Evolutionary conservation across 176 grass and related monocot species (phyloP).

Genomic region (Tillandsia fasciculata): DNA sequence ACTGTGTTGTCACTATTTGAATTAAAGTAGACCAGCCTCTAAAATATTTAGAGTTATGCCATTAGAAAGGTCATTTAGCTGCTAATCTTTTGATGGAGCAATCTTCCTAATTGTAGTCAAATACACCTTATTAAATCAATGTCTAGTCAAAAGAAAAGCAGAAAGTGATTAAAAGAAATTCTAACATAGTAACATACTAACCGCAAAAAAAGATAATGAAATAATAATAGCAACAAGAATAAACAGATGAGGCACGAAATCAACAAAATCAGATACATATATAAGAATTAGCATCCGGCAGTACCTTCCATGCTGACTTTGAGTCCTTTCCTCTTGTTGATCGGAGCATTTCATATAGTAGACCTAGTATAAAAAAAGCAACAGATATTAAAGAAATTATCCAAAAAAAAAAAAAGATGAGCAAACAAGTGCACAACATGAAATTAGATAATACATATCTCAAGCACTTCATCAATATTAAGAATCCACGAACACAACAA

Average conservation of each 20-base stretch:
- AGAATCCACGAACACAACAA: neutral
- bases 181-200: neutral
- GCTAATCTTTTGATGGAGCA: no score
- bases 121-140: no score
- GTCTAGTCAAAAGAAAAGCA: no score
- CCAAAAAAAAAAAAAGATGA: neutral
- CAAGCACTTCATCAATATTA: neutral
- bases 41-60: no score
- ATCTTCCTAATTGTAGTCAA: no score
- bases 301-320: constrained; percentile 83
- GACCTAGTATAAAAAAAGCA: constrained; percentile 27
- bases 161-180: no score
- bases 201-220: neutral
- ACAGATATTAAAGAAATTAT: neutral
- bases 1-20: no score
- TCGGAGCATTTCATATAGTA: constrained; percentile 65
- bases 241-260: neutral
- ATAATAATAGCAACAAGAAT: neutral
- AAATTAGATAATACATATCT: no score
- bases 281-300: neutral
- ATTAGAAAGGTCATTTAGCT: no score
- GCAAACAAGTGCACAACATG: neutral
- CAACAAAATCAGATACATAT: neutral
- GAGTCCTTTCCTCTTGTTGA: constrained; percentile 45
- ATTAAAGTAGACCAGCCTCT: no score